Base-by-base conservation (phyloP, 495 filamentous ascomycete genomes). In the Aspergillus avenaceus region DNA sequence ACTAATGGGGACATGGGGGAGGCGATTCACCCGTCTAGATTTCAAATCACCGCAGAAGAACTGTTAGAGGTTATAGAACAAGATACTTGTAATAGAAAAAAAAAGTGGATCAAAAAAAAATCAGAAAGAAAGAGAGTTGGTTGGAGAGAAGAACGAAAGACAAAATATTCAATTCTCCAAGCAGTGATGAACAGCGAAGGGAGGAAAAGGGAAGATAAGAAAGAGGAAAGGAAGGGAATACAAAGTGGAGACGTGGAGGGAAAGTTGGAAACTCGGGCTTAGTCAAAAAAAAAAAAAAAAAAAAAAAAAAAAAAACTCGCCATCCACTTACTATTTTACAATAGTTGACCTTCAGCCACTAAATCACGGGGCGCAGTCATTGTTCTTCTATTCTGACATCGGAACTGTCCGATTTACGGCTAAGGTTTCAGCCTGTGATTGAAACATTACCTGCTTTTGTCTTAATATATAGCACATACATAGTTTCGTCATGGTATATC, bases 1-100 rank as follows among this genome's bases (percentile, higher is more conserved):
- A 57, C 61, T 46, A 36, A 52, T 43, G 49, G 48, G 50, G 56
- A 43, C 44, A 41, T 52, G 47, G 56, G 58, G 64, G 60, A 16
- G 50, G 47, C 25, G 41, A 46, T 14, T 36, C 44, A 47, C 44
- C 26, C 13, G 47, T 37, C n/a, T n/a, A n/a, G n/a, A n/a, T n/a
- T n/a, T n/a, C 27, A 47, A 47, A 22, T 38, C 19, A 37, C 45
- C 14, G 45, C 28, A 18, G 19, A 22, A 37, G 14, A 34, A 24
- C 28, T 19, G 37, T 18, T 22, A 11, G n/a, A n/a, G n/a, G n/a
- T n/a, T n/a, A 18, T 14, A 16, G 12, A 1, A 18, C 47, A 9
- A 34, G 14, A 16, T 16, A 26, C 31, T 22, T 37, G 29, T 36
- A 8, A 40, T 41, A 28, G 14, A 27, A 31, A 48, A 23, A 34